phyloP scores from a whole-genome alignment of 352 stramenopile genomes.

The Pythium dissotocum region DNA sequence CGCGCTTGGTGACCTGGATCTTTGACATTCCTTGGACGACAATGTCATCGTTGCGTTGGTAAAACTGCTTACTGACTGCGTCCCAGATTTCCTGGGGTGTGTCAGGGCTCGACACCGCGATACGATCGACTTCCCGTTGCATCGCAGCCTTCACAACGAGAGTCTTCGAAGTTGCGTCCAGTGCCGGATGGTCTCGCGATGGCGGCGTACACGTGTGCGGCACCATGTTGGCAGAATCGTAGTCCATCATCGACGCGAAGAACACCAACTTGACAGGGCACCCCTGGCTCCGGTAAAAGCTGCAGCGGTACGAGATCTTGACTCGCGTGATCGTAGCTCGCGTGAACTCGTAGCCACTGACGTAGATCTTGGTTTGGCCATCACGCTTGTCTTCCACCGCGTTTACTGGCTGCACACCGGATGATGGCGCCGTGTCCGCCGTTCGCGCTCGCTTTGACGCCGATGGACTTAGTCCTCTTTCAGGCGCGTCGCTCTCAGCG shows the following conservation, averaged over 20 bases:
- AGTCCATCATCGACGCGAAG: slow-evolving; percentile 10
- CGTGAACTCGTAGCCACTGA: slow-evolving; percentile 9
- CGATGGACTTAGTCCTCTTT: not conserved
- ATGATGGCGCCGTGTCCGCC: not conserved
- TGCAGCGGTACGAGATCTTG: slow-evolving; percentile 16
- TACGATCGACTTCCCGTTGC: not conserved
- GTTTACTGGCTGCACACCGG: not conserved
- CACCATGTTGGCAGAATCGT: slow-evolving; percentile 9
- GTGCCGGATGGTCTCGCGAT: no score
- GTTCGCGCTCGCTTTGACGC: not conserved
- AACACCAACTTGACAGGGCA: slow-evolving; percentile 7
- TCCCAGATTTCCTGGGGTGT: slow-evolving; percentile 6
- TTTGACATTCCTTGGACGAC: slow-evolving; percentile 1
- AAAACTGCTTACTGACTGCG: not conserved
- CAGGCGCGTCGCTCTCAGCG: not conserved
- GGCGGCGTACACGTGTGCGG: slow-evolving; percentile 13
- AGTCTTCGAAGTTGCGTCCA: not conserved
- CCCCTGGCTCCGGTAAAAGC: slow-evolving; percentile 10
- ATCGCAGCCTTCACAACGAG: not conserved
- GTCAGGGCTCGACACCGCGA: not conserved
- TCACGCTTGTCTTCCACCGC: slow-evolving; percentile 3
- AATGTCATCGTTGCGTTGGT: not conserved
- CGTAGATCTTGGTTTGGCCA: slow-evolving; percentile 12
- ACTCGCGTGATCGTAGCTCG: not conserved
- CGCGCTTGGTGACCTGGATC: not conserved